Evolutionary conservation across 2,329 filamentous ascomycete genomes (phyloP).

Genomic region (Paraphoma sp.): DNA sequence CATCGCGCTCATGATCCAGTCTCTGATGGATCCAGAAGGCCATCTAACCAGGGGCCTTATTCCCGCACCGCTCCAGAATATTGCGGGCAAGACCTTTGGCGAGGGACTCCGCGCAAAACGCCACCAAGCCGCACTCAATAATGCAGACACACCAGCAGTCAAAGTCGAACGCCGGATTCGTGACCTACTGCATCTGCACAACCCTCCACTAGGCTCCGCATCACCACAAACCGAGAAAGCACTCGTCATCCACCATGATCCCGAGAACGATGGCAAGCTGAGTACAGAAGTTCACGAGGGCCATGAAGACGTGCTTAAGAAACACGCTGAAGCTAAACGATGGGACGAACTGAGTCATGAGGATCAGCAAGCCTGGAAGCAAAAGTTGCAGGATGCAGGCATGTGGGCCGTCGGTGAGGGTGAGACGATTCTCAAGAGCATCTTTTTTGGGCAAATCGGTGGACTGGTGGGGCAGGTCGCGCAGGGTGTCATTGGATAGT

Average conservation of each 20-base stretch:
- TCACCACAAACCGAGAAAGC: constrained; percentile 41
- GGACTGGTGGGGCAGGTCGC: constrained; percentile 57
- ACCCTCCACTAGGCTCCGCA: not conserved
- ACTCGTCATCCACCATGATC: constrained; percentile 50
- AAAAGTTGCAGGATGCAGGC: constrained; percentile 71
- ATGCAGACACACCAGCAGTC: constrained; percentile 31
- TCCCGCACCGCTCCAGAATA: constrained; percentile 57
- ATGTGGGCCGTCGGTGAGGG: constrained; percentile 83
- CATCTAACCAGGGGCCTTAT: constrained; percentile 58
- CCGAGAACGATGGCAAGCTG: constrained; percentile 45
- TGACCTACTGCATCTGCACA: constrained; percentile 40
- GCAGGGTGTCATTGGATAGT: constrained; percentile 35
- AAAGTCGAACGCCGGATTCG: constrained; percentile 39
- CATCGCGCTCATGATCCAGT: constrained; percentile 68
- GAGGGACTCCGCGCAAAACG: constrained; percentile 34
- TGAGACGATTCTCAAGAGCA: constrained; percentile 75
- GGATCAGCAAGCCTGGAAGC: constrained; percentile 73
- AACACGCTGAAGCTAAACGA: constrained; percentile 59
- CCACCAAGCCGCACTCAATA: constrained; percentile 29
- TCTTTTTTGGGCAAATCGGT: constrained; percentile 77
- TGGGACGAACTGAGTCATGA: constrained; percentile 74
- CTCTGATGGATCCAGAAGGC: constrained; percentile 60
- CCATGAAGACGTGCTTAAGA: constrained; percentile 40
- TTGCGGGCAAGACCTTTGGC: constrained; percentile 40
- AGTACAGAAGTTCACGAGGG: constrained; percentile 50